Evolutionary conservation across 2,329 filamentous ascomycete genomes (phyloP).

Genomic region (Beauveria asiatica): DNA sequence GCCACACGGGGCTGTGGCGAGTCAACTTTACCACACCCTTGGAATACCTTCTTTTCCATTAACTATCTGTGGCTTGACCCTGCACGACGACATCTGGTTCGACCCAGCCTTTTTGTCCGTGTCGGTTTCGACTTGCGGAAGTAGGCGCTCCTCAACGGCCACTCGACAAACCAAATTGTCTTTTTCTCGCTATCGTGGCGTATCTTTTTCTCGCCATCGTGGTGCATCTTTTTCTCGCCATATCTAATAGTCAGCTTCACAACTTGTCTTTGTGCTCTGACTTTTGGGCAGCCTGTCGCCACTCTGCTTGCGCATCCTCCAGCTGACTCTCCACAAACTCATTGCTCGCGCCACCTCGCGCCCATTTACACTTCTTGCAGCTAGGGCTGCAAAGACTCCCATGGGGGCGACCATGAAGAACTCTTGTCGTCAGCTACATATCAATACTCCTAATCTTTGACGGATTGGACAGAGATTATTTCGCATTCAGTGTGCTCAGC

Average conservation of each 20-base stretch:
- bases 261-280: background rate
- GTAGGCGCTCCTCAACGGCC: constrained; percentile 1
- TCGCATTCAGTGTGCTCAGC: background rate
- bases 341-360: background rate
- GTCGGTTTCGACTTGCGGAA: background rate
- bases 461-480: background rate
- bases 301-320: background rate
- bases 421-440: background rate
- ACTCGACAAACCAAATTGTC: background rate
- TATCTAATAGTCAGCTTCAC: background rate
- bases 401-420: background rate
- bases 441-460: background rate
- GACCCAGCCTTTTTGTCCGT: background rate
- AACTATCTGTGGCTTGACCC: background rate
- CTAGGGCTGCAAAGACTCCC: background rate
- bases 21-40: background rate
- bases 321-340: background rate
- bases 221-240: background rate
- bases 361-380: background rate
- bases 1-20: constrained; percentile 11
- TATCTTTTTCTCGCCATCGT: background rate
- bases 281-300: background rate
- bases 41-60: background rate
- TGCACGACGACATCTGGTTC: background rate
- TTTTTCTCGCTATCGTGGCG: background rate